A percentile compares a stretch with the other conserved stretches of the same genome.
Evolutionary conservation across 2,329 filamentous ascomycete genomes (phyloP).

Genomic region (Xylariomycetidae sp.): DNA sequence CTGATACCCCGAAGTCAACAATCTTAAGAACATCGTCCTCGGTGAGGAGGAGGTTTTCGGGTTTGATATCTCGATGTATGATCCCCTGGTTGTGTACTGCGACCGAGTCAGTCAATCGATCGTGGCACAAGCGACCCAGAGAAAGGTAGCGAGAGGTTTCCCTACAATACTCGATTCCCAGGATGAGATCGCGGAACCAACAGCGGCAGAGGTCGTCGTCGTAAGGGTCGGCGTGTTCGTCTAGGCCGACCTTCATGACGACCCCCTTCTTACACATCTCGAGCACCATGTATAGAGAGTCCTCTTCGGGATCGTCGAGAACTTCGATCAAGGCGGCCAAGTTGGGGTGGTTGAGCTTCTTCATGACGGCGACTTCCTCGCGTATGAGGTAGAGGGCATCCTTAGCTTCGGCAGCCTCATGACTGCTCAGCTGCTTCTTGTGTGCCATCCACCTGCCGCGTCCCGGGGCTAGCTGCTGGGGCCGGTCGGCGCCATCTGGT

Average conservation of each 20-base stretch:
- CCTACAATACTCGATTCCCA: slow-evolving; percentile 89
- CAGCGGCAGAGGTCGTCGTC: slow-evolving; percentile 74
- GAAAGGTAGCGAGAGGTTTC: too few species aligned
- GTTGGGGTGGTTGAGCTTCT: slow-evolving; percentile 92
- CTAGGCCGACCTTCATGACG: slow-evolving; percentile 91
- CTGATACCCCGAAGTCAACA: slow-evolving; percentile 97
- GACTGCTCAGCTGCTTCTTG: slow-evolving; percentile 28
- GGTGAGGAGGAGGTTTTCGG: slow-evolving; percentile 89
- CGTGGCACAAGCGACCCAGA: background rate
- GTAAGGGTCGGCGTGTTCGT: slow-evolving; percentile 77
- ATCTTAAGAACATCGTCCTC: slow-evolving; percentile 93
- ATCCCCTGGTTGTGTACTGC: slow-evolving; percentile 88
- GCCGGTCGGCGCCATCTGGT: slow-evolving; percentile 35
- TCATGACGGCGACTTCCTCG: slow-evolving; percentile 98
- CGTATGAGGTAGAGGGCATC: slow-evolving; percentile 81
- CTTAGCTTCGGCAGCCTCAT: slow-evolving; percentile 56
- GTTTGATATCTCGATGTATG: slow-evolving; percentile 95
- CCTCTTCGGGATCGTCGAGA: slow-evolving; percentile 89
- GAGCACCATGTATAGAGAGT: slow-evolving; percentile 96
- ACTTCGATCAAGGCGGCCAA: slow-evolving; percentile 93
- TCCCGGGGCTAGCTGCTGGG: slow-evolving; percentile 33
- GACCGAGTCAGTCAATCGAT: slow-evolving; percentile 13
- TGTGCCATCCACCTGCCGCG: slow-evolving; percentile 22
- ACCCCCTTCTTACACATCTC: slow-evolving; percentile 99
- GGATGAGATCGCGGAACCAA: slow-evolving; percentile 92